phyloP scores from a whole-genome alignment of 208 protist species.

The Crithidia mellificae region DNA sequence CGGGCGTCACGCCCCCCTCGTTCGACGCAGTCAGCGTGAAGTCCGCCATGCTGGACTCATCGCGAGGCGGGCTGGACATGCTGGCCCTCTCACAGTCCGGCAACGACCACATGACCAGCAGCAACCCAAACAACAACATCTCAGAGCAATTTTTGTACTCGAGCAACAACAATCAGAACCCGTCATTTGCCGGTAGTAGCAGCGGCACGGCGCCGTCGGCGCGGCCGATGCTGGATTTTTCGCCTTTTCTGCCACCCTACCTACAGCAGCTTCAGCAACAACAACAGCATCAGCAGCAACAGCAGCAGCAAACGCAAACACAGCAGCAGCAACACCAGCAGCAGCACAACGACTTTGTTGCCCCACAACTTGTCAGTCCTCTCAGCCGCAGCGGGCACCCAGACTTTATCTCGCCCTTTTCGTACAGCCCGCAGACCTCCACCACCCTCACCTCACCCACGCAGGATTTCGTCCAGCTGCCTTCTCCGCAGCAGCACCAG shows the following conservation, averaged over 20 bases:
- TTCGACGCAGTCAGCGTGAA: not conserved
- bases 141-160: not conserved
- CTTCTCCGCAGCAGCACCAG: not conserved
- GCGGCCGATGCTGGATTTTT: not conserved
- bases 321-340: no score
- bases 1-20: not conserved
- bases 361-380: not conserved
- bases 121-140: not conserved
- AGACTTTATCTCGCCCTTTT: not conserved
- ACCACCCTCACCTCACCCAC: constrained; percentile 1
- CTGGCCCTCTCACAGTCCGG: not conserved
- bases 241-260: not conserved
- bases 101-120: not conserved
- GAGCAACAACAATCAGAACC: not conserved
- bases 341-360: not conserved
- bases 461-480: not conserved
- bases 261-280: constrained; percentile 7
- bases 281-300: not conserved
- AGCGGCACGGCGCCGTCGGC: not conserved
- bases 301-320: no score
- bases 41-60: not conserved
- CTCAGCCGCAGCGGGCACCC: constrained; percentile 5
- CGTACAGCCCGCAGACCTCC: constrained; percentile 5
- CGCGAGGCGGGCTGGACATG: not conserved
- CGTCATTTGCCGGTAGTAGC: not conserved